phyloP scores from a whole-genome alignment of 305 asterid genomes.

The Fraxinus angustifolia region DNA sequence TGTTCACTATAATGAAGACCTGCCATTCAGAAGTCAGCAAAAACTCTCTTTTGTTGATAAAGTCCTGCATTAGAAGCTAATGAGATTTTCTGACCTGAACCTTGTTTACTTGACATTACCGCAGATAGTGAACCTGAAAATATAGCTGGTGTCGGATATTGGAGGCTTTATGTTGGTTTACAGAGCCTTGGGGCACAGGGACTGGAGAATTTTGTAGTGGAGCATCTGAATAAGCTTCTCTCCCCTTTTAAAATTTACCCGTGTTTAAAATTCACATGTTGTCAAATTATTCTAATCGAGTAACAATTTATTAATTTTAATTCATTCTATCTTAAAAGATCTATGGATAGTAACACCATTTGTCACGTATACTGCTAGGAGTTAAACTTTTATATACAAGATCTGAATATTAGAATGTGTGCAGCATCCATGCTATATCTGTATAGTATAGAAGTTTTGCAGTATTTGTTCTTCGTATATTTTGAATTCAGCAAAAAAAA shows the following conservation, averaged over 20 bases:
- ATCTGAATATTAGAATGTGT: neutral
- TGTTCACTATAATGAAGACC: neutral
- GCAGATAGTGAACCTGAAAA: conserved; percentile 53
- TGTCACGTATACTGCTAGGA: neutral
- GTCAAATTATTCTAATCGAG: neutral
- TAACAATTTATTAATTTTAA: neutral
- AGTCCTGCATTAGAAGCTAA: conserved; percentile 1
- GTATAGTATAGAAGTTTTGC: neutral
- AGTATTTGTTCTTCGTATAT: neutral
- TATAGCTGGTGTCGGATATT: neutral
- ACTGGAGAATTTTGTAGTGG: neutral
- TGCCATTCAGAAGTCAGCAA: conserved; percentile 13
- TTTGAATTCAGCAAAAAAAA: neutral
- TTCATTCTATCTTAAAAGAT: neutral
- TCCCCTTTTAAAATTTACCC: neutral
- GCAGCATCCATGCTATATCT: neutral
- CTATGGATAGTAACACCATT: neutral
- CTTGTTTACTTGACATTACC: conserved; percentile 24
- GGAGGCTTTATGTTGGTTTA: neutral
- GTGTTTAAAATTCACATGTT: neutral
- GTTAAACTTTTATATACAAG: neutral
- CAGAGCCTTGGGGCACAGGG: neutral
- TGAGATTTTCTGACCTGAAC: neutral
- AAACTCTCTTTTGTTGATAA: neutral
- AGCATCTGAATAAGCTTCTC: neutral